Base-by-base conservation (phyloP, 805 yeast genomes). In the Middelhovenomyces tepae region DNA sequence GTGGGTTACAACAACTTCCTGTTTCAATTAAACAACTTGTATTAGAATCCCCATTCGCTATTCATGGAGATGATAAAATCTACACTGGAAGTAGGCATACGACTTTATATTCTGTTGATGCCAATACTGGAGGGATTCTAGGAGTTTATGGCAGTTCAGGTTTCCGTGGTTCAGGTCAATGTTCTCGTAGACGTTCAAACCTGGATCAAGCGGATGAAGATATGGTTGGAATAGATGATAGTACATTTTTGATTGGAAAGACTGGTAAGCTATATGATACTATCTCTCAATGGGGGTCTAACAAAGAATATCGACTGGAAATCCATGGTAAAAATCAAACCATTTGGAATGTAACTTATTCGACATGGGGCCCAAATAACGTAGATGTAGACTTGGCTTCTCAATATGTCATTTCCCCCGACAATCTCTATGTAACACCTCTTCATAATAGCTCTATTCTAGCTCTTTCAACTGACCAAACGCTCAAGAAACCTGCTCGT, bases 351-450 rank as follows among this genome's bases (percentile, higher is more conserved):
- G 82, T 91, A 11, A 76, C 87, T 0, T 86, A 80, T 50, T 68
- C 93, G 1, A 69, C 78, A 22, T 91, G 96, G 95, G 93, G 91
- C 7, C 94, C 94, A 28, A 89, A 89, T 54, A 76, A 83, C 43
- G 62, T 86, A 33, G 94, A 89, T 54, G 61, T 59, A 27, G 78
- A 73, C 44, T 57, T 73, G 31, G 45, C 43, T n/a, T 34, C 46
- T 14, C 67, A 60, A 57, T 66, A 46, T 36, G 44, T 35, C 46
- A 28, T 42, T 33, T 75, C 93, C 3, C 53, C 67, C 11, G 97
- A 87, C 55, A 75, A 77, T 22, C 59, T 85, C 2, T 81, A 80
- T 44, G 74, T 89, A 41, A 77, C 89, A 4, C 94, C 96, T 1
- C 75, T 84, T 50, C 83, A 80, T 48, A 94, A 85, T 52, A 75